Evolutionary conservation across 2,329 filamentous ascomycete genomes (phyloP), one percentile per base, ranked within the genome.

Genomic region (Xylaria sp.): DNA sequence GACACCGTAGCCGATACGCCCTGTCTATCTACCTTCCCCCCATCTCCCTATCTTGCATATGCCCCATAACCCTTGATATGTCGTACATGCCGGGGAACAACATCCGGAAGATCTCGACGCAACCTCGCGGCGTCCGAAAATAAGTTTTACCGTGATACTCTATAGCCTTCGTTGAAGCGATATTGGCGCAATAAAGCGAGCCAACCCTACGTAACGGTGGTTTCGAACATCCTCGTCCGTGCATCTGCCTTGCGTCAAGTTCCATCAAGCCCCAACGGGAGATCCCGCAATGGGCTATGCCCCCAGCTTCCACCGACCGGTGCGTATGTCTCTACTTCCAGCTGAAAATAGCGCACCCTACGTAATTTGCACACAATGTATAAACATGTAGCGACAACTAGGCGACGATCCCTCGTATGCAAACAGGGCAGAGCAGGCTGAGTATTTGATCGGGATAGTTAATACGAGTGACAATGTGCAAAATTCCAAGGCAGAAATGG

Each of bases 21-120:
- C 26, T 67, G 10, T 31, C 20, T 46, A 33, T 33, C 38, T 23
- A 38, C 53, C 53, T 36, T 20, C 20, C 36, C 28, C 44, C 49
- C 33, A 31, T 42, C 57, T 63, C 51, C 38, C 48, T 56, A 69
- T 69, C 64, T 63, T 67, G 64, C 64, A 67, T 67, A 58, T 28
- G 9, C 26, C 31, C 42, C 58, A 54, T 54, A 46, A 67, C 36
- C 31, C 40, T 60, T 36, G 51, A 57, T 53, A 59, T 63, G 60
- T 62, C 42, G 57, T 58, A 53, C 69, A 61, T 59, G 53, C 58
- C 69, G 69, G 69, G 66, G 67, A 69, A 67, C 48, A 10, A 15
- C 44, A 67, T 15, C 69, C 69, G 69, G 67, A 48, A 69, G 67
- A 67, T 69, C 67, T 66, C 51, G 54, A 66, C 36, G 56, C 42